A percentile compares a stretch with the other conserved stretches of the same genome.
Evolutionary conservation across 2,329 filamentous ascomycete genomes (phyloP).

Genomic region (Coniella lustricola): DNA sequence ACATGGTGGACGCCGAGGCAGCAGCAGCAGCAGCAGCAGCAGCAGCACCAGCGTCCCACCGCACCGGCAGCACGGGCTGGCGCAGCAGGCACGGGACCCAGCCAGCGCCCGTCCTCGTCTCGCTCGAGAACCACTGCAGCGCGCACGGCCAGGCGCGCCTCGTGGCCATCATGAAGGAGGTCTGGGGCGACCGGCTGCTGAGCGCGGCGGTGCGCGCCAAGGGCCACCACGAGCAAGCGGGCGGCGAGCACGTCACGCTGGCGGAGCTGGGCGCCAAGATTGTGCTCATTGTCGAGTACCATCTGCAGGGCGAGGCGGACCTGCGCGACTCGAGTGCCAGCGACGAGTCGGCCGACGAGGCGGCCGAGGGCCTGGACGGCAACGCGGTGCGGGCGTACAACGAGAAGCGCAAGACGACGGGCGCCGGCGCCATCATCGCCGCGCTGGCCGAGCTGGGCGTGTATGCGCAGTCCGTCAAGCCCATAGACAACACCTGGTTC

Average conservation of each 20-base stretch:
- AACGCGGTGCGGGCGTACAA: slow-evolving; percentile 49
- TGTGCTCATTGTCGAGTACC: slow-evolving; percentile 61
- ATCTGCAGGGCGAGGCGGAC: slow-evolving; percentile 45
- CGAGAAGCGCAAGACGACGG: slow-evolving; percentile 40
- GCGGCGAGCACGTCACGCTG: slow-evolving; percentile 48
- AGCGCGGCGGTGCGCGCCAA: slow-evolving; percentile 49
- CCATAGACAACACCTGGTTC: slow-evolving; percentile 59
- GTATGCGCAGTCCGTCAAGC: slow-evolving; percentile 65
- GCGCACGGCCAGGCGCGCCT: slow-evolving; percentile 53
- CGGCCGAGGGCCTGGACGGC: slow-evolving; percentile 37
- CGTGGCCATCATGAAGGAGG: slow-evolving; percentile 58
- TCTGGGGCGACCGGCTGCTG: slow-evolving; percentile 54
- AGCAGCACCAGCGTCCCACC: background rate
- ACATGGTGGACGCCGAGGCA: slow-evolving; percentile 53
- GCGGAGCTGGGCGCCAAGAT: slow-evolving; percentile 56
- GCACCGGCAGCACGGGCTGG: background rate
- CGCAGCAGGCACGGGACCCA: slow-evolving; percentile 24
- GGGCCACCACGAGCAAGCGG: slow-evolving; percentile 48
- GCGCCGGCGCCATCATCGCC: slow-evolving; percentile 47
- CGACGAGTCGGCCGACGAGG: slow-evolving; percentile 27
- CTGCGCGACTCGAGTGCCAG: slow-evolving; percentile 24
- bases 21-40: slow-evolving; percentile 24
- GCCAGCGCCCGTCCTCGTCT: slow-evolving; percentile 54
- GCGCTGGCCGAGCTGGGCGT: slow-evolving; percentile 60
- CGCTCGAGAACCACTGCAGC: slow-evolving; percentile 61